phyloP scores from a whole-genome alignment of 148 eudicot species.

The Spergularia bocconei region DNA sequence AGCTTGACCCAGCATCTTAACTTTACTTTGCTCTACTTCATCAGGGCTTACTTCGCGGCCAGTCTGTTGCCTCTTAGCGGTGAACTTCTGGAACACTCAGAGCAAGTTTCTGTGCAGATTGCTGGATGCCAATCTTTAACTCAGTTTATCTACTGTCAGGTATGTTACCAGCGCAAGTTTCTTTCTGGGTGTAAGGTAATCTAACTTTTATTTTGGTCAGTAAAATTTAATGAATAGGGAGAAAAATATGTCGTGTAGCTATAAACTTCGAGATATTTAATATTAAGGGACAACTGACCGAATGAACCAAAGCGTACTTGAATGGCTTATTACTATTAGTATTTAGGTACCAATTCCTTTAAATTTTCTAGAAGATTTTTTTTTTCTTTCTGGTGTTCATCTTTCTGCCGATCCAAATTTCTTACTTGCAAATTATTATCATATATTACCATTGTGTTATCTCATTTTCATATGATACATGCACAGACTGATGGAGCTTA shows the following conservation, averaged over 20 bases:
- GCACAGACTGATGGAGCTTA: slow-evolving; percentile 84
- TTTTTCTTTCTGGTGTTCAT: background rate
- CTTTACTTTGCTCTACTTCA: slow-evolving; percentile 6
- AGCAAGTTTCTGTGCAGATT: slow-evolving; percentile 49
- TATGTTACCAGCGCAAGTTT: slow-evolving; percentile 17
- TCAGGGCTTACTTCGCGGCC: slow-evolving; percentile 78
- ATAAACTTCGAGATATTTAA: too few species aligned
- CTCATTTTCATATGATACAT: slow-evolving; percentile 17
- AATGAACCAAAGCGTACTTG: too few species aligned
- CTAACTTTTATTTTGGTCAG: too few species aligned
- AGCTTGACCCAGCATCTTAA: background rate
- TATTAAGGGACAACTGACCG: too few species aligned
- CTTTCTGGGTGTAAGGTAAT: background rate
- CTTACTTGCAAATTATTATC: background rate
- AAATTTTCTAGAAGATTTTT: background rate
- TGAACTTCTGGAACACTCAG: slow-evolving; percentile 69
- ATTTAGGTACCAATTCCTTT: background rate
- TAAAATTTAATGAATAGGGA: too few species aligned
- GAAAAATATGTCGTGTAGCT: too few species aligned
- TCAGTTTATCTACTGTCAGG: slow-evolving; percentile 81
- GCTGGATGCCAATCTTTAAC: slow-evolving; percentile 74
- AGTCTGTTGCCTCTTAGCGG: slow-evolving; percentile 62
- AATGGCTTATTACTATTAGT: too few species aligned
- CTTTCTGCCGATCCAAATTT: background rate
- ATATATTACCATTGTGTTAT: background rate